phyloP scores from a whole-genome alignment of 768 basidiomycete species.

The Kwoniella dejecticola region DNA sequence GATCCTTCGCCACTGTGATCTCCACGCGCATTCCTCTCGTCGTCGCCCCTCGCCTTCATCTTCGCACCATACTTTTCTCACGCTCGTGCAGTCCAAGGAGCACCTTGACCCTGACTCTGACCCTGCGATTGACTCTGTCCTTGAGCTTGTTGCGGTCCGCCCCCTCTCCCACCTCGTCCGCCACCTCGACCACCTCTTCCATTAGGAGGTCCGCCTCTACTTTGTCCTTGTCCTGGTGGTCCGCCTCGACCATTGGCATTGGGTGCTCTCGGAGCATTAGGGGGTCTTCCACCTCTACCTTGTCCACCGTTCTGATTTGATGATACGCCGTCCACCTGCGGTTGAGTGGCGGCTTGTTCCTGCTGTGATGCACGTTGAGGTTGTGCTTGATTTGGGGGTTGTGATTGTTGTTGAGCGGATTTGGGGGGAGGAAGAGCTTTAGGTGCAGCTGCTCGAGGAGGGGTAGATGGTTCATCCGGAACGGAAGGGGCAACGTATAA shows the following conservation, averaged over 20 bases:
- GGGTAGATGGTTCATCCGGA: slow-evolving; percentile 39
- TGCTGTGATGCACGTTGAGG: background rate
- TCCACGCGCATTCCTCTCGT: too few relatives aligned
- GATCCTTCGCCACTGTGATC: too few relatives aligned
- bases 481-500: slow-evolving; percentile 82
- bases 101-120: slow-evolving; percentile 14
- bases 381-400: slow-evolving; percentile 1
- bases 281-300: slow-evolving; percentile 30
- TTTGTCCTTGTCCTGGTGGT: slow-evolving; percentile 14
- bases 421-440: slow-evolving; percentile 15
- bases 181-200: slow-evolving; percentile 24
- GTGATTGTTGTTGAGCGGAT: slow-evolving; percentile 20
- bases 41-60: background rate
- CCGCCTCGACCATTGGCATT: slow-evolving; percentile 25
- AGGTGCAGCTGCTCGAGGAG: slow-evolving; percentile 24
- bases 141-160: background rate
- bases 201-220: slow-evolving; percentile 27
- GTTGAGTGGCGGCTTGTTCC: slow-evolving; percentile 15
- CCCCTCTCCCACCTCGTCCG: slow-evolving; percentile 25
- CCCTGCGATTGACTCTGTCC: slow-evolving; percentile 16
- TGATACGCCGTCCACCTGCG: too few relatives aligned
- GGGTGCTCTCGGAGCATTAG: slow-evolving; percentile 23
- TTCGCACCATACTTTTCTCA: background rate
- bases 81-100: slow-evolving; percentile 17
- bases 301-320: too few relatives aligned